Evolutionary conservation across 1,139 yeast genomes (phyloP).

Genomic region (Geotrichum macrosporum): DNA sequence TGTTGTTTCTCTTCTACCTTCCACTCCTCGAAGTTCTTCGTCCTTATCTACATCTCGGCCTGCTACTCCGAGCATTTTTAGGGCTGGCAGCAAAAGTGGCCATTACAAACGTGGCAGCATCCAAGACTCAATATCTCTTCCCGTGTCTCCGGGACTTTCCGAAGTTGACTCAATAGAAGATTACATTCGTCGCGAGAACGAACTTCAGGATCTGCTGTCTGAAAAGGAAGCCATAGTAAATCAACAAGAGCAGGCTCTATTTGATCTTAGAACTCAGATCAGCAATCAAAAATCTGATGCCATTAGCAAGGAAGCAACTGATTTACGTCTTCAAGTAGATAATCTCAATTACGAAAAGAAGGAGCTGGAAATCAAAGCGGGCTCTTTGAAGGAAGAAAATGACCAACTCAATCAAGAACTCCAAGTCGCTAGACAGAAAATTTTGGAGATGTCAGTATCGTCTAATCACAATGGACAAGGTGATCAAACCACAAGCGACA

Average conservation of each 20-base stretch:
- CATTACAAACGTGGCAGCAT: constrained; percentile 11
- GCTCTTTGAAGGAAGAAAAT: constrained; percentile 32
- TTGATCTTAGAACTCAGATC: constrained; percentile 12
- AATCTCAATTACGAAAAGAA: constrained; percentile 33
- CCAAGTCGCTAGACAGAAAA: constrained; percentile 24
- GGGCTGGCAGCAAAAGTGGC: no score
- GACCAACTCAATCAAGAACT: constrained; percentile 29
- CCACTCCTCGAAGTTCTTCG: constrained; percentile 13
- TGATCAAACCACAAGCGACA: neutral
- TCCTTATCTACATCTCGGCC: constrained; percentile 19
- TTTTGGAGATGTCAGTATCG: constrained; percentile 10
- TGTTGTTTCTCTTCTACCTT: no score
- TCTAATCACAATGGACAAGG: neutral
- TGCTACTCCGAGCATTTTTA: constrained; percentile 13
- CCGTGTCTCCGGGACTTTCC: constrained; percentile 6
- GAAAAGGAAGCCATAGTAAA: constrained; percentile 34
- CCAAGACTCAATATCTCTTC: constrained; percentile 1
- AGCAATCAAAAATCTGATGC: no score
- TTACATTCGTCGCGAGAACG: constrained; percentile 36
- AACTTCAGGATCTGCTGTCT: constrained; percentile 37
- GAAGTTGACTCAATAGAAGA: constrained; percentile 28
- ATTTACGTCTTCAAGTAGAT: constrained; percentile 31
- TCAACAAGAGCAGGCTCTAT: constrained; percentile 27
- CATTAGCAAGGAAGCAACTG: constrained; percentile 23
- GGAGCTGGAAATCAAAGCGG: constrained; percentile 32